A percentile compares a stretch with the other conserved stretches of the same genome.
Conservation (phyloP, 148 eudicot genomes). For the Vaccinium vitisidaea region DNA sequence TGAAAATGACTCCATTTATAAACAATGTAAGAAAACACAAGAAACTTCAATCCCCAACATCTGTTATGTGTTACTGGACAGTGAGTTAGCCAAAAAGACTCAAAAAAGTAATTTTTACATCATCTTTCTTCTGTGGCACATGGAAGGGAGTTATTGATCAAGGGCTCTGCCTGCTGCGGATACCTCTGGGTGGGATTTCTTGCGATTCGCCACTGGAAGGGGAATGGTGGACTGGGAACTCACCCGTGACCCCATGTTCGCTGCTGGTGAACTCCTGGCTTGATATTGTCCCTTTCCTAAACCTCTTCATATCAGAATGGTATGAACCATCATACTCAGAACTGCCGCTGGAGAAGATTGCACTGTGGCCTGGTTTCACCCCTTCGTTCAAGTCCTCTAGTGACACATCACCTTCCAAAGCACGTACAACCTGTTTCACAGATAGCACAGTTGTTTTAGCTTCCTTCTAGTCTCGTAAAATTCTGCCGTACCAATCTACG, state of each 20-base stretch:
- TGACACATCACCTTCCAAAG: constrained; percentile 72
- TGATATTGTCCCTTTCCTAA: constrained; percentile 24
- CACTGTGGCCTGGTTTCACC: constrained; percentile 20
- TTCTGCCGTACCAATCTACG: neutral
- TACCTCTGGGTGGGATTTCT: neutral
- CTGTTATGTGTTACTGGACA: neutral
- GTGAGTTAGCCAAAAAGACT: neutral
- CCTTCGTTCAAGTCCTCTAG: constrained; percentile 58
- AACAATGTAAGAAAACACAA: neutral
- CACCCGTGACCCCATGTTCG: constrained; percentile 25
- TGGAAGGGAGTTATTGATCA: neutral
- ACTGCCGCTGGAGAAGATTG: constrained; percentile 29
- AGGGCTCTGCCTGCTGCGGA: constrained; percentile 1
- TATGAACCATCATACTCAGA: constrained; percentile 46
- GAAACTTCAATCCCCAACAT: neutral
- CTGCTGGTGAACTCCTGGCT: constrained; percentile 67
- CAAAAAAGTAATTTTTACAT: neutral
- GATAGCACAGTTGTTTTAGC: neutral
- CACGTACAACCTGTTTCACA: constrained; percentile 60
- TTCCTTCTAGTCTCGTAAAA: neutral
- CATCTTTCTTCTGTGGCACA: neutral
- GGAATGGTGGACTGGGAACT: constrained; percentile 16
- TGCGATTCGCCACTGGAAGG: neutral
- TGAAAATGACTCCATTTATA: constrained; percentile 8
- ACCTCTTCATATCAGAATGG: constrained; percentile 32